Evolutionary conservation across 169 alveolate genomes (phyloP).

Genomic region (Besnoitia besnoiti): DNA sequence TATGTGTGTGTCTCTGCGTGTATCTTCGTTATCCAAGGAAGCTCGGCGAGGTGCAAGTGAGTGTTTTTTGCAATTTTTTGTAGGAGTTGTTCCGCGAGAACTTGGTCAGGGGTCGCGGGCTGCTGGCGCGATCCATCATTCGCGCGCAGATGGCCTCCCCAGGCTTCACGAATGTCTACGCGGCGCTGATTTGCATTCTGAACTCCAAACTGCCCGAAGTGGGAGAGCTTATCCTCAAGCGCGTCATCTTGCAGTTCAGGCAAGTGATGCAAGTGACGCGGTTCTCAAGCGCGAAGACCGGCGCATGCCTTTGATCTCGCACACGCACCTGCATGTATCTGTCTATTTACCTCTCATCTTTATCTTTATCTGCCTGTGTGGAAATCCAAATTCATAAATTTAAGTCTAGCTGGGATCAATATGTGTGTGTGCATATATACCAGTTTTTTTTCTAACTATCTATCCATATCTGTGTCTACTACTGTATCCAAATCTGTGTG

Average conservation of each 20-base stretch:
- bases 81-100: slow-evolving; percentile 96
- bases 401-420: too few species aligned
- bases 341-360: background rate
- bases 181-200: slow-evolving; percentile 95
- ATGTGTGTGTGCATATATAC: too few species aligned
- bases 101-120: slow-evolving; percentile 97
- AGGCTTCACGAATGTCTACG: slow-evolving; percentile 95
- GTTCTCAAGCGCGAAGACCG: background rate
- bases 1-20: background rate
- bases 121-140: slow-evolving; percentile 94
- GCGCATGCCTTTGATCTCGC: background rate
- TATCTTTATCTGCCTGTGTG: background rate
- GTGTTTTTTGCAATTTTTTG: too few species aligned
- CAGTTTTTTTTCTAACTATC: too few species aligned
- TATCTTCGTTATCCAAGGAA: background rate
- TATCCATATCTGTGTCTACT: too few species aligned
- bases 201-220: slow-evolving; percentile 98
- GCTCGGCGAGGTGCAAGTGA: too few species aligned
- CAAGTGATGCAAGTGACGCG: slow-evolving; percentile 53
- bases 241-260: slow-evolving; percentile 92
- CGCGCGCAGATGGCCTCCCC: slow-evolving; percentile 99
- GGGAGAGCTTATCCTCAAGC: slow-evolving; percentile 92
- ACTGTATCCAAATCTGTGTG: too few species aligned
- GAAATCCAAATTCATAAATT: background rate
- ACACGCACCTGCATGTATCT: background rate